Evolutionary conservation across 2,329 filamentous ascomycete species (phyloP).

Genomic region (Penicillium italicum): DNA sequence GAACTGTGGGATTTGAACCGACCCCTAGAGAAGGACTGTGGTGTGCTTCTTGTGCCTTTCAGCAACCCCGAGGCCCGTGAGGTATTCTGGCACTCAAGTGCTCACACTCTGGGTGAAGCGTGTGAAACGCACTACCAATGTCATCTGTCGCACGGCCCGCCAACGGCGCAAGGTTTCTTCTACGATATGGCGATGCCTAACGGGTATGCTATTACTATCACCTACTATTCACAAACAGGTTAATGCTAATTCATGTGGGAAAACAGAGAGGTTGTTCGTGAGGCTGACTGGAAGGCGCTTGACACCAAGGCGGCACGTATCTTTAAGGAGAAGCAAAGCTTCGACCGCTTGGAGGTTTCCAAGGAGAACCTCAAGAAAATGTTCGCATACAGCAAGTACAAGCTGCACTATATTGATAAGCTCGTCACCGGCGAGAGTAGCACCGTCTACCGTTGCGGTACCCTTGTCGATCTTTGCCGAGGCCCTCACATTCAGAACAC

Average conservation of each 20-base stretch:
- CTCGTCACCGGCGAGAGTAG: conserved; percentile 89
- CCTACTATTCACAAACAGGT: conserved; percentile 16
- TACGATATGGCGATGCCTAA: conserved; percentile 89
- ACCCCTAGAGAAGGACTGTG: conserved; percentile 82
- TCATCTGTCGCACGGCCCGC: conserved; percentile 88
- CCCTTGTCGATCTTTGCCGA: conserved; percentile 90
- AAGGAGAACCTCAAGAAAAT: conserved; percentile 92
- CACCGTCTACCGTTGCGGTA: conserved; percentile 91
- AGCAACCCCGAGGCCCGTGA: conserved; percentile 73
- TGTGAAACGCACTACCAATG: conserved; percentile 88
- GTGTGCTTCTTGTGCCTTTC: conserved; percentile 80
- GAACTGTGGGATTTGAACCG: conserved; percentile 90
- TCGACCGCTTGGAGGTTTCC: conserved; percentile 81
- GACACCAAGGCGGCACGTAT: conserved; percentile 77
- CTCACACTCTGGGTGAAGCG: conserved; percentile 93
- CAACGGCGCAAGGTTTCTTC: conserved; percentile 89
- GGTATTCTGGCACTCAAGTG: conserved; percentile 97
- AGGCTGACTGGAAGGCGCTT: conserved; percentile 77
- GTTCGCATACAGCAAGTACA: conserved; percentile 98
- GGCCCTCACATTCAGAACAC: conserved; percentile 94
- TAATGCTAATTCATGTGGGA: conserved; percentile 14
- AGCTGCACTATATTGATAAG: conserved; percentile 94
- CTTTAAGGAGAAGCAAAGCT: conserved; percentile 94
- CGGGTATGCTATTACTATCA: conserved; percentile 41
- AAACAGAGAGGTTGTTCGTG: conserved; percentile 60